Evolutionary conservation across 176 grass and related monocot genomes (phyloP).

Genomic region (Melocanna baccifera): DNA sequence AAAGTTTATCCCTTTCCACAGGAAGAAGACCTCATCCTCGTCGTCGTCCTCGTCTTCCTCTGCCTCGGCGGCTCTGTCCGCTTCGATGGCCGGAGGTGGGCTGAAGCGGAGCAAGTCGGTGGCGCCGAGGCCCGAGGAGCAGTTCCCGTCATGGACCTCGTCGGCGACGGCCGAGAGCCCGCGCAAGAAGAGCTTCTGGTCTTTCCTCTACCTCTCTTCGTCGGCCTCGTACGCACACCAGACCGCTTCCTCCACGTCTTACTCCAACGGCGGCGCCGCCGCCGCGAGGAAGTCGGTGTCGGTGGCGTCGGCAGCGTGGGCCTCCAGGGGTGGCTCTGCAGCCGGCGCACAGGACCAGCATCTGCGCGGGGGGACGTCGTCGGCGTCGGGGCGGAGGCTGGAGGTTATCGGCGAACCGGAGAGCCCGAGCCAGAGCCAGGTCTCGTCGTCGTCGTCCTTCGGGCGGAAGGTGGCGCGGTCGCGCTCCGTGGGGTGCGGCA

Average conservation of each 20-base stretch:
- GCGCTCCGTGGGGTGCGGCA: conserved; percentile 78
- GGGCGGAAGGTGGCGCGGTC: conserved; percentile 77
- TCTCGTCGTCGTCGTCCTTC: conserved; percentile 61
- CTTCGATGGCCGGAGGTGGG: conserved; percentile 7
- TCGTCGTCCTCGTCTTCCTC: background rate
- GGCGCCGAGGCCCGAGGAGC: conserved; percentile 49
- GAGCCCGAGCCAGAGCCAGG: conserved; percentile 61
- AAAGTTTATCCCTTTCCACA: conserved; percentile 35
- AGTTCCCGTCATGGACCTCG: conserved; percentile 21
- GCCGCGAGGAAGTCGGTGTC: conserved; percentile 43
- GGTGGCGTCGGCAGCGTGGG: conserved; percentile 37
- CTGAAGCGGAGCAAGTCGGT: conserved; percentile 77
- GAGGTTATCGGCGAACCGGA: conserved; percentile 52
- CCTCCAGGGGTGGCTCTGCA: background rate
- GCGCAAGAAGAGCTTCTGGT: conserved; percentile 96
- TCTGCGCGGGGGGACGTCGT: background rate
- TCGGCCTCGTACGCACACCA: conserved; percentile 41
- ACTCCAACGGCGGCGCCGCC: background rate
- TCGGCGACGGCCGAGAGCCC: conserved; percentile 58
- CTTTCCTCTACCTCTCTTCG: conserved; percentile 67
- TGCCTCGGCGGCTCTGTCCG: background rate
- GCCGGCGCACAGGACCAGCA: conserved; percentile 27
- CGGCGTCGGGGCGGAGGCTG: conserved; percentile 3
- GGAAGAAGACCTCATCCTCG: conserved; percentile 24
- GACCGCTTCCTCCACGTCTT: conserved; percentile 1